phyloP scores from a whole-genome alignment of 2,329 filamentous ascomycete species.

The Fonsecaea monophora region DNA sequence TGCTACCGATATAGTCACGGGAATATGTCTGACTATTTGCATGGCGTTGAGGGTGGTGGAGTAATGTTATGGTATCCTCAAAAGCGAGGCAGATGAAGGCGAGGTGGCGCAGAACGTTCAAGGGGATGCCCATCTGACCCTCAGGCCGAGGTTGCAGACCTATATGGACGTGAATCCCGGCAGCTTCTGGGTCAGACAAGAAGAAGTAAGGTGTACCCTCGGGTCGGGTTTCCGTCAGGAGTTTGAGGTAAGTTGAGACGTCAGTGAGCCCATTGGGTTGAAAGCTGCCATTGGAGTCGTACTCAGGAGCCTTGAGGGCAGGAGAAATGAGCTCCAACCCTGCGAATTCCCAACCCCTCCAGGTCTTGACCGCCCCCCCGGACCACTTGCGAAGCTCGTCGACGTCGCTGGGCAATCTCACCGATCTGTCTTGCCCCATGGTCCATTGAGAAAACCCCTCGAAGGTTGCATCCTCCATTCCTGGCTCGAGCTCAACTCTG shows the following conservation, averaged over 20 bases:
- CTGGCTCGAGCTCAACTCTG: background rate
- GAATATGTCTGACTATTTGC: background rate
- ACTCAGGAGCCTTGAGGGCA: conserved; percentile 7
- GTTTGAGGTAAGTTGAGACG: background rate
- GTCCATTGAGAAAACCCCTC: conserved; percentile 6
- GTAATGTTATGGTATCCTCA: conserved; percentile 12
- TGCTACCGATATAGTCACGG: conserved; percentile 6
- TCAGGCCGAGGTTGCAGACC: conserved; percentile 1
- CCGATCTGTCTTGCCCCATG: background rate
- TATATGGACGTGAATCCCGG: conserved; percentile 9
- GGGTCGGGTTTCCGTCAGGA: background rate
- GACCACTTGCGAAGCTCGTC: background rate
- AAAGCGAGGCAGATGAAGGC: conserved; percentile 14
- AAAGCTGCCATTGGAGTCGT: background rate
- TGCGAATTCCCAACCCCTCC: background rate
- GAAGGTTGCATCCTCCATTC: background rate
- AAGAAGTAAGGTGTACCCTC: conserved; percentile 5
- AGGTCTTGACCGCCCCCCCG: background rate
- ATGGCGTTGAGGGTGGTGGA: conserved; percentile 8
- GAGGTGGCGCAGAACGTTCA: conserved; percentile 9
- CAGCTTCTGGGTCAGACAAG: conserved; percentile 4
- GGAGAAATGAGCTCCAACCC: conserved; percentile 20
- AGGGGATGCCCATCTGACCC: conserved; percentile 2
- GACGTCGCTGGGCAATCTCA: background rate
- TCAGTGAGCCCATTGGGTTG: conserved; percentile 7